Percentiles rank a stretch among this genome's conserved stretches.
Conservation (phyloP, 441 rosid genomes). For the Hura crepitans region DNA sequence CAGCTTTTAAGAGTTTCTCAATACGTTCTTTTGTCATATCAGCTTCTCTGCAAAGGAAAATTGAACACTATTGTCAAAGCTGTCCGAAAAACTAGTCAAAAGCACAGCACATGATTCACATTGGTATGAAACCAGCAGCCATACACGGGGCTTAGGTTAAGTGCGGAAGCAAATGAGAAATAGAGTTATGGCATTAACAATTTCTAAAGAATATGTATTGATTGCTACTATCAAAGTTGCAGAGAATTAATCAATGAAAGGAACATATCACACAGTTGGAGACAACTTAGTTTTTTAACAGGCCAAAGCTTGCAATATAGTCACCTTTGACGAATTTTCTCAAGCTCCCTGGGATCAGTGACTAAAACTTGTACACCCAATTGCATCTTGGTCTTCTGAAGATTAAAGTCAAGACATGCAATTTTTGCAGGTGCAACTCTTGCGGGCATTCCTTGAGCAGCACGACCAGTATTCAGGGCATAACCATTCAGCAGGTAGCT, state of each 20-base stretch:
- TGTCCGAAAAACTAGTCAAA: neutral
- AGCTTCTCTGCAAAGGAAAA: constrained; percentile 62
- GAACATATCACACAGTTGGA: constrained; percentile 1
- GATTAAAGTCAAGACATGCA: constrained; percentile 96
- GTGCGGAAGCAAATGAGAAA: neutral
- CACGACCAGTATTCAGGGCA: constrained; percentile 90
- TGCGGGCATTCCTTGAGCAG: constrained; percentile 97
- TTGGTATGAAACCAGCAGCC: neutral
- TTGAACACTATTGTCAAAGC: constrained; percentile 16
- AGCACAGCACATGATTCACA: neutral
- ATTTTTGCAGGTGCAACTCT: constrained; percentile 86
- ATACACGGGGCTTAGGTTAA: neutral
- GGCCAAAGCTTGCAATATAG: constrained; percentile 7
- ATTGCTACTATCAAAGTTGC: neutral
- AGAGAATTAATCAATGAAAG: neutral
- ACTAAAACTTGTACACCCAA: constrained; percentile 94
- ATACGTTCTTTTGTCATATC: constrained; percentile 97
- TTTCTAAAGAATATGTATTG: neutral
- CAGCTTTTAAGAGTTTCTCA: constrained; percentile 87
- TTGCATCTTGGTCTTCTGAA: constrained; percentile 97
- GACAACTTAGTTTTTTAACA: neutral
- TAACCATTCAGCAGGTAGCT: constrained; percentile 90
- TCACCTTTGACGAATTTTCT: constrained; percentile 91
- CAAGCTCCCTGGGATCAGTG: constrained; percentile 95
- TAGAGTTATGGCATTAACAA: neutral